Percentiles rank a stretch among this genome's conserved stretches.
Conservation (phyloP, 202 grass and related monocot genomes). For the Alloteropsis angusta region DNA sequence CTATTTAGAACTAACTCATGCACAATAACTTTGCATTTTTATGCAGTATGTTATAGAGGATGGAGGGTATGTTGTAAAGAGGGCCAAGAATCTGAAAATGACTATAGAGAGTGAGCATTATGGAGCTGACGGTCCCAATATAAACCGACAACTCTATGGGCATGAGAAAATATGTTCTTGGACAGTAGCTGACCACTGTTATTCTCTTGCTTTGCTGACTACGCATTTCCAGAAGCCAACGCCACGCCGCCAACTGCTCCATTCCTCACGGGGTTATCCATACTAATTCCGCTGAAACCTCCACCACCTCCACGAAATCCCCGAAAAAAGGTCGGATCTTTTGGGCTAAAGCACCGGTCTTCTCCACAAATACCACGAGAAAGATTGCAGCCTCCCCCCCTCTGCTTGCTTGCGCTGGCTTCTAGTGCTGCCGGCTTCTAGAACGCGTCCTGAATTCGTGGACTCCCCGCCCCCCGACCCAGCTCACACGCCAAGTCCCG, state of each 20-base stretch:
- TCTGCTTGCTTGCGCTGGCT: neutral
- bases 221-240: constrained; percentile 18
- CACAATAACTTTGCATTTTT: neutral
- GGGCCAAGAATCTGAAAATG: neutral
- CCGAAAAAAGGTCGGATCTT: neutral
- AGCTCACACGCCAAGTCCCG: constrained; percentile 21
- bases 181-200: constrained; percentile 8
- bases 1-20: neutral
- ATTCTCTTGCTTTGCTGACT: neutral
- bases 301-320: neutral
- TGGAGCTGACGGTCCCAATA: neutral
- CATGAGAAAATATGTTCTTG: neutral
- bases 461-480: constrained; percentile 12
- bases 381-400: constrained; percentile 4
- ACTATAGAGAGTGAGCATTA: neutral
- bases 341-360: neutral
- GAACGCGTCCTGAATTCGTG: constrained; percentile 41
- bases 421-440: constrained; percentile 6
- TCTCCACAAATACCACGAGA: neutral
- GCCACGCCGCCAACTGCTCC: constrained; percentile 21
- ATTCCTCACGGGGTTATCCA: neutral
- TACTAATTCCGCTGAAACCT: constrained; percentile 5
- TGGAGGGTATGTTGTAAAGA: too few species aligned
- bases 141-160: neutral
- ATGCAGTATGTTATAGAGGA: too few species aligned